These are phyloP conservation scores for Pseudogymnoascus sp. DNA, from an alignment of 2,329 filamentous ascomycete genomes.

Conservation along the genomic window DNA sequence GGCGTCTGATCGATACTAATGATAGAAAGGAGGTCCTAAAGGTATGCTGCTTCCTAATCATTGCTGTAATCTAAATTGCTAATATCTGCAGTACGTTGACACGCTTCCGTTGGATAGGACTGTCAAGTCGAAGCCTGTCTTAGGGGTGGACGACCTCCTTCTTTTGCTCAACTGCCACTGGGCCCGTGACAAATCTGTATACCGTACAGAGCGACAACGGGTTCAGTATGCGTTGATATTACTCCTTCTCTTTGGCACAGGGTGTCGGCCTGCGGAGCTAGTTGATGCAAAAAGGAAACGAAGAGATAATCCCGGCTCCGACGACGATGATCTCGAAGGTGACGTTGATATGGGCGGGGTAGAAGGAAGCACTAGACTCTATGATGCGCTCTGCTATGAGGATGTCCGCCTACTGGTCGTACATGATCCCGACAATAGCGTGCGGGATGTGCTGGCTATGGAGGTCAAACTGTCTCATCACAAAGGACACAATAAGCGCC, in stretches of 20 bases:
- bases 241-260: too few species aligned
- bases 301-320: too few species aligned
- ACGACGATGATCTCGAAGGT: too few species aligned
- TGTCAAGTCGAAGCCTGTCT: constrained; percentile 17
- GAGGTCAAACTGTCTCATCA: constrained; percentile 14
- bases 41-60: constrained; percentile 10
- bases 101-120: constrained; percentile 14
- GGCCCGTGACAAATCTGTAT: constrained; percentile 19
- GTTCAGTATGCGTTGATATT: too few species aligned
- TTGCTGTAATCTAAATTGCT: constrained; percentile 9
- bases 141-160: constrained; percentile 18
- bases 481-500: constrained; percentile 15
- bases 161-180: constrained; percentile 18
- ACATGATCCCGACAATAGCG: constrained; percentile 4
- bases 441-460: constrained; percentile 7
- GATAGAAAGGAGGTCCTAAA: constrained; percentile 12
- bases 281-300: too few species aligned
- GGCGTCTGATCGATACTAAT: constrained; percentile 10
- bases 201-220: constrained; percentile 20
- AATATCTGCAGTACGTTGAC: constrained; percentile 15
- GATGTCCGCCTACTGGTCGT: too few species aligned
- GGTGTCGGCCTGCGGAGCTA: too few species aligned
- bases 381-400: too few species aligned
- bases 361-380: too few species aligned
- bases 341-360: too few species aligned